phyloP scores from a whole-genome alignment of 495 filamentous ascomycete genomes.

The Articulospora tetracladia region DNA sequence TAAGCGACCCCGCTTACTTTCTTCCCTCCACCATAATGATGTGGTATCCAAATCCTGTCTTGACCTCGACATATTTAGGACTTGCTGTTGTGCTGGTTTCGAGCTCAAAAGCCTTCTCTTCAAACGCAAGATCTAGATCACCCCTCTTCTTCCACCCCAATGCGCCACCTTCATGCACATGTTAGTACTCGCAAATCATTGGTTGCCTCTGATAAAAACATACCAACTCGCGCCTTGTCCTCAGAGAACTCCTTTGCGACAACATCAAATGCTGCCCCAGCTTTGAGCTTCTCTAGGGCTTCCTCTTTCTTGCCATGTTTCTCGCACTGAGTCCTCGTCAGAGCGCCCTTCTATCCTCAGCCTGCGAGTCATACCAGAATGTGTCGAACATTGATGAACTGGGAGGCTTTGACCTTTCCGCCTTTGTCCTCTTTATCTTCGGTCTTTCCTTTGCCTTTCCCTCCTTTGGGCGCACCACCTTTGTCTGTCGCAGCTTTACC shows the following conservation, averaged over 20 bases:
- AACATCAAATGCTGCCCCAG: slow-evolving; percentile 82
- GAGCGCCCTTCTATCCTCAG: neutral
- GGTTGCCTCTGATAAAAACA: slow-evolving; percentile 9
- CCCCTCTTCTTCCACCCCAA: slow-evolving; percentile 84
- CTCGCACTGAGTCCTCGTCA: slow-evolving; percentile 62
- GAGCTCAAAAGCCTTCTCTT: slow-evolving; percentile 75
- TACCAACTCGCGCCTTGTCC: slow-evolving; percentile 83
- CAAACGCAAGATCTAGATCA: slow-evolving; percentile 68
- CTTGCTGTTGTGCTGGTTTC: slow-evolving; percentile 70
- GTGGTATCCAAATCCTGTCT: slow-evolving; percentile 88
- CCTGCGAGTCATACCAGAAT: slow-evolving; percentile 56
- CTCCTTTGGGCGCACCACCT: slow-evolving; percentile 32
- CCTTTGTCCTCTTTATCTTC: slow-evolving; percentile 38
- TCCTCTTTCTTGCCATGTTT: slow-evolving; percentile 89
- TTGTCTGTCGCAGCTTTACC: slow-evolving; percentile 43
- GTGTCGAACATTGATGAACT: slow-evolving; percentile 81
- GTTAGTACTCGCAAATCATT: slow-evolving; percentile 3
- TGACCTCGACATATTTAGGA: slow-evolving; percentile 75
- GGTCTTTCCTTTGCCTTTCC: slow-evolving; percentile 45
- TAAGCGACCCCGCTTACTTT: too few relatives aligned
- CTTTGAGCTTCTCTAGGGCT: slow-evolving; percentile 70
- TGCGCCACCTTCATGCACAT: slow-evolving; percentile 51
- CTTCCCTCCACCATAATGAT: slow-evolving; percentile 84
- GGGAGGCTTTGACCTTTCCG: slow-evolving; percentile 66
- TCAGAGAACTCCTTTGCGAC: slow-evolving; percentile 83